Conservation (phyloP, 768 basidiomycete genomes). For the Solioccasus polychromus region DNA sequence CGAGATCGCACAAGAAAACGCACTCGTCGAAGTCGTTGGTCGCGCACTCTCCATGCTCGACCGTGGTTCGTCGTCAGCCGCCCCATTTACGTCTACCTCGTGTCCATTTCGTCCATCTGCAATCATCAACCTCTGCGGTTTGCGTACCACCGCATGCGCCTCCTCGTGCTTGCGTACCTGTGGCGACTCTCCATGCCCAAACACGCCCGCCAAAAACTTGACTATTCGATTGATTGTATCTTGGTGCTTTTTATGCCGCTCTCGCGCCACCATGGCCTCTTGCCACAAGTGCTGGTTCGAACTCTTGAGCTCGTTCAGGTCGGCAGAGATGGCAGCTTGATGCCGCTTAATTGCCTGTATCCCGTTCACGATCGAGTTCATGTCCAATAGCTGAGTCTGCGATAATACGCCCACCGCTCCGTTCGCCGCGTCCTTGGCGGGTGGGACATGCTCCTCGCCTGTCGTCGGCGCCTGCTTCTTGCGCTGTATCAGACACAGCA, state of each 20-base stretch:
- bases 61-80: conserved; percentile 40
- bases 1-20: background rate
- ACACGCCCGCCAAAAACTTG: conserved; percentile 91
- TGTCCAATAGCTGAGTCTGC: conserved; percentile 62
- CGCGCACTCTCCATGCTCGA: conserved; percentile 28
- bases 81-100: conserved; percentile 36
- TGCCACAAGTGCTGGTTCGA: conserved; percentile 93
- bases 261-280: conserved; percentile 75
- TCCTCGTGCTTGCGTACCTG: conserved; percentile 36
- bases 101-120: conserved; percentile 43
- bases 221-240: conserved; percentile 96
- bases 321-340: conserved; percentile 87
- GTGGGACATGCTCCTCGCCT: conserved; percentile 30
- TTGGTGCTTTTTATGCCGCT: conserved; percentile 87
- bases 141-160: conserved; percentile 45
- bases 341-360: conserved; percentile 88
- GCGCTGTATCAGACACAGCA: conserved; percentile 83
- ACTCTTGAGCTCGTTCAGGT: conserved; percentile 83
- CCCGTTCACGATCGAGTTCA: conserved; percentile 75
- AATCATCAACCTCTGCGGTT: conserved; percentile 64
- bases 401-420: conserved; percentile 30
- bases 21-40: conserved; percentile 14
- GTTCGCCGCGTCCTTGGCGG: conserved; percentile 16
- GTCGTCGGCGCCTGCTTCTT: conserved; percentile 55
- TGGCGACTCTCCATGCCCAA: conserved; percentile 56